Evolutionary conservation across 441 rosid species (phyloP).

Genomic region (Pelargonium australe): DNA sequence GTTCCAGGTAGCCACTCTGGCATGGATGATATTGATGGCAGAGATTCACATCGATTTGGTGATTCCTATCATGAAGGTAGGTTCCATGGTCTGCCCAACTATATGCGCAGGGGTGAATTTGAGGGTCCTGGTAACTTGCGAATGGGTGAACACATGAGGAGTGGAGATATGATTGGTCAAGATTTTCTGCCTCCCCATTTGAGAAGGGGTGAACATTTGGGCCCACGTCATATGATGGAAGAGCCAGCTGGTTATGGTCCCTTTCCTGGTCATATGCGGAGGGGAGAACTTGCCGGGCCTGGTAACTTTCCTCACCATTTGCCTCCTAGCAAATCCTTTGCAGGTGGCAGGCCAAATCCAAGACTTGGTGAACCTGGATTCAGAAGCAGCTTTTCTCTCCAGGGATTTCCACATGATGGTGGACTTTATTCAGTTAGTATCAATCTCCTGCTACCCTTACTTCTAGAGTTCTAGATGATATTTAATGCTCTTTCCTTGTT

Average conservation of each 20-base stretch:
- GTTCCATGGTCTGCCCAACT: conserved; percentile 37
- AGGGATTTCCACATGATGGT: conserved; percentile 40
- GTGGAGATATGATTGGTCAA: conserved; percentile 31
- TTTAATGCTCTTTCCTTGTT: background rate
- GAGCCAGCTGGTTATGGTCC: conserved; percentile 42
- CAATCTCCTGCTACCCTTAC: background rate
- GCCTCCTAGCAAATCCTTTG: conserved; percentile 14
- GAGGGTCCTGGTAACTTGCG: conserved; percentile 41
- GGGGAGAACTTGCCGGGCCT: conserved; percentile 38
- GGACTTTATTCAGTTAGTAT: conserved; percentile 41
- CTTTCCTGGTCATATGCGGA: conserved; percentile 35
- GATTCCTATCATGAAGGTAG: conserved; percentile 40
- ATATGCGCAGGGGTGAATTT: conserved; percentile 44
- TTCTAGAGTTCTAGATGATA: conserved; percentile 4
- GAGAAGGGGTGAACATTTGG: conserved; percentile 47
- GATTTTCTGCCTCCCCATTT: conserved; percentile 42
- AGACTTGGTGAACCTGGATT: conserved; percentile 60
- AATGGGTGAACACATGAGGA: conserved; percentile 31
- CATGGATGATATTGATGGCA: conserved; percentile 36
- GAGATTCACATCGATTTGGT: conserved; percentile 37
- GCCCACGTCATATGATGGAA: conserved; percentile 37
- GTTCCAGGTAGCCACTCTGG: conserved; percentile 19
- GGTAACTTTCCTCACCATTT: conserved; percentile 17
- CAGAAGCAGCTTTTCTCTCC: conserved; percentile 45
- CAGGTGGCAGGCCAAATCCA: conserved; percentile 23